Base-by-base conservation (phyloP, 768 basidiomycete genomes). In the Suillus occidentalis region DNA sequence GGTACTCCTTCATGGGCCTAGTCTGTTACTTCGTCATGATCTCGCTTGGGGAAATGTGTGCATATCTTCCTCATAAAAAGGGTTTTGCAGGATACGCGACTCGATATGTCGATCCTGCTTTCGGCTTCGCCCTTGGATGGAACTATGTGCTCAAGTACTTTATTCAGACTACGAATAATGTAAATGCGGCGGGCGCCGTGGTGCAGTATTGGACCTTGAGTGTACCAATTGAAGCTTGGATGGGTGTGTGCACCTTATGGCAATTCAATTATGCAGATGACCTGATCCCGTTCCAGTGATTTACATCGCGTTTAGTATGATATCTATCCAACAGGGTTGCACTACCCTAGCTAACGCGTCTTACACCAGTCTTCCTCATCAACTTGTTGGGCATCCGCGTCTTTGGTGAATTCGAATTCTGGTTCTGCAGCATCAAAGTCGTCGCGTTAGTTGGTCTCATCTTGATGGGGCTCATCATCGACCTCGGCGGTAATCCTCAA, bases 81-180 rank as follows among this genome's bases (percentile, higher is more conserved):
- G 87, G 85, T 3, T 82, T 78, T 66, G 69, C 75, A 61, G 87
- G 86, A 2, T 87, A 88, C 69, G 86, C 87, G 0, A 84, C 86
- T 2, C 84, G 88, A 57, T 88, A 87, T 69, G 84, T 85, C 25
- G 88, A 89, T 72, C 88, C 88, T 60, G 87, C 88, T 25, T 80
- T 89, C 53, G 88, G 86, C 45, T 89, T 90, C 72, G 87, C 85
- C 18, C 70, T 67, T 50, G 66, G 60, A 57, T 66, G 53, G 49
- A 88, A 88, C 72, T 87, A 89, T 70, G 75, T 88, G 50, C 71
- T 83, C 65, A 86, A 86, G 82, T 80, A 87, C 80, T 74, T 88
- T 16, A 83, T 89, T 61, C 87, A 87, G 39, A 88, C 88, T 13
- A 85, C 86, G 0, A 87, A 87, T 68, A 89, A 89, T 67, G 82